phyloP scores from a whole-genome alignment of 176 grass and related monocot genomes.

The Eleusine coracana region DNA sequence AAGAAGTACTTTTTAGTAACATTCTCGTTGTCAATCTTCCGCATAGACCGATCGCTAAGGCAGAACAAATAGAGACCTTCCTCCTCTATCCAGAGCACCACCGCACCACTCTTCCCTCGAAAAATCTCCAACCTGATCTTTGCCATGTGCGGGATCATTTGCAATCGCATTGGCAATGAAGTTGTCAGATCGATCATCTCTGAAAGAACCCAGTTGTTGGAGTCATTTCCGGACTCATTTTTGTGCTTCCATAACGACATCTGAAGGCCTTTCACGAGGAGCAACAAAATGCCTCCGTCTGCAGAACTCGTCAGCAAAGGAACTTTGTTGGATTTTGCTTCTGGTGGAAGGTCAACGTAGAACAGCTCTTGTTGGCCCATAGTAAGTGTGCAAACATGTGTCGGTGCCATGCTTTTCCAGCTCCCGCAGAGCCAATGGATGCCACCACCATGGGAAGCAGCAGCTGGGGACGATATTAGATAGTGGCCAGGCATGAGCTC shows the following conservation, averaged over 20 bases:
- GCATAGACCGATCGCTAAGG: background rate
- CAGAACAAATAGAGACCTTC: slow-evolving; percentile 33
- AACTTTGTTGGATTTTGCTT: background rate
- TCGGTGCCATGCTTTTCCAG: background rate
- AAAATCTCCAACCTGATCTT: slow-evolving; percentile 27
- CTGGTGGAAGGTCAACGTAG: slow-evolving; percentile 14
- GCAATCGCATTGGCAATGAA: background rate
- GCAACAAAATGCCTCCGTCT: slow-evolving; percentile 14
- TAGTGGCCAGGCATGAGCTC: slow-evolving; percentile 21
- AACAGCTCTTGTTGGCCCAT: background rate
- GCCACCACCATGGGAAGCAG: slow-evolving; percentile 18
- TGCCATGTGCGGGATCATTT: too few species aligned
- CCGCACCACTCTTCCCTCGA: slow-evolving; percentile 12
- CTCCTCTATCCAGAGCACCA: slow-evolving; percentile 12
- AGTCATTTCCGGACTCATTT: background rate
- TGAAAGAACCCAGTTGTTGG: slow-evolving; percentile 7
- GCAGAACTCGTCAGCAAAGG: slow-evolving; percentile 22
- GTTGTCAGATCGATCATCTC: slow-evolving; percentile 13
- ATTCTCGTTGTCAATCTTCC: slow-evolving; percentile 9
- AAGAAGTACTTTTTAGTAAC: slow-evolving; percentile 18
- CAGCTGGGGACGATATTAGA: background rate
- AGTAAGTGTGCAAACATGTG: background rate
- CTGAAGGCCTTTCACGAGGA: slow-evolving; percentile 6
- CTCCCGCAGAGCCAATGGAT: slow-evolving; percentile 26
- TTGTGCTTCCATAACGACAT: slow-evolving; percentile 27